Evolutionary conservation across 2,329 filamentous ascomycete species (phyloP), one percentile per base, ranked within the genome.

Genomic region (Penicillium sumatraense): DNA sequence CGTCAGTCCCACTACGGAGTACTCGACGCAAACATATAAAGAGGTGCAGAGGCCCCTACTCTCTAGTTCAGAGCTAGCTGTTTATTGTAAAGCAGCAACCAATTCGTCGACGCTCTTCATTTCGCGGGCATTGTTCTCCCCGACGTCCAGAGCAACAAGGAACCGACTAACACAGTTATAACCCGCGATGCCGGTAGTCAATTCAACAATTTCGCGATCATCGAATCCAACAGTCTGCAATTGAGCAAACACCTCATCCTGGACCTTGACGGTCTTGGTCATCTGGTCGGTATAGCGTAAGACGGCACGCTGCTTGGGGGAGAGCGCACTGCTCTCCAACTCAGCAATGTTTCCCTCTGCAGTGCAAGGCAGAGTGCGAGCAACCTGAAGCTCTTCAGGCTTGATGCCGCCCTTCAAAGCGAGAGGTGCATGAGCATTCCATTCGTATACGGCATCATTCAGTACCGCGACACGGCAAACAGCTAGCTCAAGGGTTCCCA

Each of bases 151-250:
- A 10, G 91, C 91, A 8, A 96, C 90, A 64, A 96, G 72, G 65
- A 96, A 93, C 23, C 91, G 83, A 71, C 89, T 93, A 16, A 96
- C 91, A 68, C 90, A 93, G 72, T 96, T 96, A 72, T 96, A 96
- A 52, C 85, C 86, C n/a, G 89, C 90, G 54, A 93, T 84, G n/a
- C 89, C 92, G 26, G 89, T 86, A 38, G 90, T 93, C 61, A 96
- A 81, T 78, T 96, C 91, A 2, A 96, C 90, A 51, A 95, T 81
- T 75, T 93, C 89, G 61, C 85, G 81, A 58, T 93, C 88, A 18
- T 70, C 81, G 62, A 93, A 91, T 23, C 83, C 70, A n/a, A 62
- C 73, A 72, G 79, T 85, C 65, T 68, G 61, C 45, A 95, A 63
- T 60, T 74, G 73, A 9, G 70, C 83, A 77, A 93, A 93, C 0